Base-by-base conservation (phyloP, 768 basidiomycete genomes). In the Tricholoma matsutake region DNA sequence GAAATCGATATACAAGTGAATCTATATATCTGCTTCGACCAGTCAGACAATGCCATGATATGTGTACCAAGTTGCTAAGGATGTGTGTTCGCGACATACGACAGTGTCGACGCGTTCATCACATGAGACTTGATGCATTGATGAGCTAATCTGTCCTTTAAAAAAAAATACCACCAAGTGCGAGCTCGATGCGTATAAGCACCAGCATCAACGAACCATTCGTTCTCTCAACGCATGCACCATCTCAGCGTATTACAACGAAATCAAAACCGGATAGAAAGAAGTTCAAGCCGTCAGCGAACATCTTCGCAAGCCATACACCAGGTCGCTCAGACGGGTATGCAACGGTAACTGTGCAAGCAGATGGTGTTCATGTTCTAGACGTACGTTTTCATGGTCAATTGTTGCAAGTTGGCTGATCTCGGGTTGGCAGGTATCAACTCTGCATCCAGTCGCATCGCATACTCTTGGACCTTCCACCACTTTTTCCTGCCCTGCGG, bases 321-420 rank as follows among this genome's bases (percentile, higher is more conserved):
- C 70, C 71, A 51, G 65, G 68, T 53, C 76, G 70, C 49, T 69
- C 74, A 45, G 85, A 88, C 39, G 83, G 85, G 28, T 81, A 81
- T 77, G 86, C 82, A 43, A 88, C 88, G 0, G 79, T 90, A 58
- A 81, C 88, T 13, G 86, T 80, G 11, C 89, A 91, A 62, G 82
- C 81, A 63, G 89, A 93, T 59, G 91, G 91, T 31, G 76, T 92
- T 39, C 89, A 92, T 73, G 70, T 93, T 49, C 72, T 89, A 60
- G 87, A 92, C 70, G 91, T 92, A 68, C 66, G 81, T 78, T 18
- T 32, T 58, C 54, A 63, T 39, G 8, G 14, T n/a, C 22, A 45
- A 52, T 9, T 56, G 31, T 18, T 58, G 31, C 16, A 56, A 11
- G 8, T 35, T 58, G 43, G 57, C 35, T 52, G 58, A 22, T 54